Conservation (phyloP, 768 basidiomycete genomes). For the Daedaleopsis nitida region DNA sequence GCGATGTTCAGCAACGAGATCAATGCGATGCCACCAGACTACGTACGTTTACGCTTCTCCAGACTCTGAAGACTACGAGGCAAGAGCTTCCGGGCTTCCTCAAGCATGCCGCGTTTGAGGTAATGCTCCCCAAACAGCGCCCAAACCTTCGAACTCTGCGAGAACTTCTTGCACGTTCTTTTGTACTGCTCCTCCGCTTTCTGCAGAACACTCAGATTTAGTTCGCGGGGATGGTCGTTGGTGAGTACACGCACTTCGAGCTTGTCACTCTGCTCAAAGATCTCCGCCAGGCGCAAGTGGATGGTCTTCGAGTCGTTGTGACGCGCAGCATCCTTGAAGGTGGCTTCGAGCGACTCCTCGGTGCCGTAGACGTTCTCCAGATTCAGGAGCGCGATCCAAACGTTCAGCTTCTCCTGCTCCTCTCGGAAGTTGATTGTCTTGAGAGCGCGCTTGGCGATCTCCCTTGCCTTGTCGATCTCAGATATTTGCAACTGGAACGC, state of each 20-base stretch:
- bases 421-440: constrained; percentile 92
- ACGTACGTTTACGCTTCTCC: constrained; percentile 91
- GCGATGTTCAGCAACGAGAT: constrained; percentile 1
- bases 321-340: constrained; percentile 88
- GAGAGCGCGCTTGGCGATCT: constrained; percentile 82
- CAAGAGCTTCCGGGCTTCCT: constrained; percentile 83
- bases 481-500: constrained; percentile 97
- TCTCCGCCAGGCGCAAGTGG: constrained; percentile 80
- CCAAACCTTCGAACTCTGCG: constrained; percentile 93
- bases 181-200: constrained; percentile 93
- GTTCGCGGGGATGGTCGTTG: not conserved
- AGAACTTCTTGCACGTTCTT: constrained; percentile 91
- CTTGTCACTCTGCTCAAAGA: constrained; percentile 85
- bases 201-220: constrained; percentile 41
- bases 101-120: constrained; percentile 68
- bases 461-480: constrained; percentile 92
- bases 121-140: constrained; percentile 84
- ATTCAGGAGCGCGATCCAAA: constrained; percentile 97
- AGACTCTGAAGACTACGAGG: constrained; percentile 88
- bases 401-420: constrained; percentile 93
- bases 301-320: constrained; percentile 93
- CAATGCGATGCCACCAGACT: not conserved
- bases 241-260: constrained; percentile 53
- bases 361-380: constrained; percentile 93
- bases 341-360: constrained; percentile 72